Base-by-base conservation (phyloP, 495 filamentous ascomycete genomes). In the Massariosphaeria phaeospora region DNA sequence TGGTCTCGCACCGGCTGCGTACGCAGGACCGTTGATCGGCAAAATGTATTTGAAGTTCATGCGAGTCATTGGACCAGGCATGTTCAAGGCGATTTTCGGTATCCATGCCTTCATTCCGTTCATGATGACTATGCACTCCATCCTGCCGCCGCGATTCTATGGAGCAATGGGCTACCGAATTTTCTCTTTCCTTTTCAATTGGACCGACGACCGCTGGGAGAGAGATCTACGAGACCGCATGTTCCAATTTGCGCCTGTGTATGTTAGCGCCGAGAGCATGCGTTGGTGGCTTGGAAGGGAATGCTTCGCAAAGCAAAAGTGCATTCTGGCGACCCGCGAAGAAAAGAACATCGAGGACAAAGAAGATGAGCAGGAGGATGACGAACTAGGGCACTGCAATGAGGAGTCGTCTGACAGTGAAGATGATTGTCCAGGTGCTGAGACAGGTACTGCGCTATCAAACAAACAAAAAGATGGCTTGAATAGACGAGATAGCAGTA, bases 41-140 rank as follows among this genome's bases (percentile, higher is more conserved):
- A 89, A 87, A 62, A 82, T 85, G 65, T 95, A 94, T 64, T 89
- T 96, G 76, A 89, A 88, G 53, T 94, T 96, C 73, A 93, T 96
- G 88, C 78, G 80, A 2, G 70, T 83, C 18, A 85, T 96, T 35
- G 82, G 84, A 1, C 86, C 89, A 0, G 73, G 61, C 13, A 75
- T 88, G 66, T 97, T 96, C 70, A 76, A 88, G 0, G 55, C 88
- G 26, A 75, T 94, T 57, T 97, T 97, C 65, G 91, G 91, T 18
- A 91, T 96, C 44, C 91, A 96, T 66, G 82, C 90, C 0, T 97
- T 96, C 71, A 95, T 97, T 53, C 91, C 91, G 1, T 72, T 95
- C 63, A 97, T 96, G 91, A 86, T 95, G 83, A 77, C 77, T 1
- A 88, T 91, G 75, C 91, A 90, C 54, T 60, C 66, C 0, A 45